Evolutionary conservation across 2,329 filamentous ascomycete genomes (phyloP).

Genomic region (Stemphylium beticola): DNA sequence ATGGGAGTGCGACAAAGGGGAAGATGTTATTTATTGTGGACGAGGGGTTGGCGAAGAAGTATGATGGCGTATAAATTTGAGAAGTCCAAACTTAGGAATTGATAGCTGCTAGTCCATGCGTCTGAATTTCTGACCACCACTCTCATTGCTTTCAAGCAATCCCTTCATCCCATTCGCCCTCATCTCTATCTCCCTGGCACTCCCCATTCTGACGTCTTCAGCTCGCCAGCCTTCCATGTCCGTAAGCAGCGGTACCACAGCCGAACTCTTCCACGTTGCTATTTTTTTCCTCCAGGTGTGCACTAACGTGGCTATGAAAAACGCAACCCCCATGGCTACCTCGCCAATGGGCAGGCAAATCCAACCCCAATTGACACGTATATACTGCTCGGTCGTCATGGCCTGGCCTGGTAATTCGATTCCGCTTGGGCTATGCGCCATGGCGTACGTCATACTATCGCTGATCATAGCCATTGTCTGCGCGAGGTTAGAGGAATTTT

Average conservation of each 20-base stretch:
- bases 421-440: neutral
- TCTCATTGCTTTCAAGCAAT: neutral
- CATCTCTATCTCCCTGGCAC: neutral
- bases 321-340: conserved; percentile 5
- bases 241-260: conserved; percentile 3
- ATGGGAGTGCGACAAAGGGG: no score
- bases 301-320: conserved; percentile 1
- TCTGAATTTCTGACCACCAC: neutral
- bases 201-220: neutral
- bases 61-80: no score
- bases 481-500: neutral
- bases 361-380: conserved; percentile 2
- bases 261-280: conserved; percentile 7
- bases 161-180: neutral
- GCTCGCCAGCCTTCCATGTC: conserved; percentile 1
- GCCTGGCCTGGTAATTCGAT: neutral
- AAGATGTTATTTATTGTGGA: no score
- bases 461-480: neutral
- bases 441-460: neutral
- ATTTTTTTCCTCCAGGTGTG: conserved; percentile 5
- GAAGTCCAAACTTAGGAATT: no score
- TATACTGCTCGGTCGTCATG: conserved; percentile 4
- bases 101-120: conserved; percentile 3
- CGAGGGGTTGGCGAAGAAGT: no score
- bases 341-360: neutral